phyloP scores from a whole-genome alignment of 768 basidiomycete species.

The Lyophyllum atratum region DNA sequence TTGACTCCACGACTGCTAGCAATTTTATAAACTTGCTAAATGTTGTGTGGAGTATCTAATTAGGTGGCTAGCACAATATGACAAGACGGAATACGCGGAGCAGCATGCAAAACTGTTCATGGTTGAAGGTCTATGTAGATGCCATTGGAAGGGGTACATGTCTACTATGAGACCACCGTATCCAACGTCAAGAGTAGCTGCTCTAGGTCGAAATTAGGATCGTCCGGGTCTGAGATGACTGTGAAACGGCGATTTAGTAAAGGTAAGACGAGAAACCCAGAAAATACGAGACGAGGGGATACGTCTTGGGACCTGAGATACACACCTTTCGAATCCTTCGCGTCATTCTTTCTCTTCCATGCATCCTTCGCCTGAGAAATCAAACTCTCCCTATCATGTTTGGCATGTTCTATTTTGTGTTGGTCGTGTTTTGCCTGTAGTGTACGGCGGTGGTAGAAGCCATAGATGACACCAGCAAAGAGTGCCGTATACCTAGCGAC shows the following conservation, averaged over 20 bases:
- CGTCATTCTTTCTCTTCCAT: slow-evolving; percentile 79
- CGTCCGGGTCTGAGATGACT: slow-evolving; percentile 94
- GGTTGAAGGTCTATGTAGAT: slow-evolving; percentile 16
- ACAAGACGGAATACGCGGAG: slow-evolving; percentile 8
- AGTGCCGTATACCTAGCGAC: slow-evolving; percentile 95
- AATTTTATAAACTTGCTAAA: not conserved
- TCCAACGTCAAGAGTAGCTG: slow-evolving; percentile 80
- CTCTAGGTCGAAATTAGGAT: slow-evolving; percentile 96
- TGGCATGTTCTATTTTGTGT: slow-evolving; percentile 71
- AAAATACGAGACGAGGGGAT: not conserved
- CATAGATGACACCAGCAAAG: slow-evolving; percentile 84
- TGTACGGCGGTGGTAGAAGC: slow-evolving; percentile 89
- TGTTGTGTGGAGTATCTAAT: not conserved
- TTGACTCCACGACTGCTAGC: too few species aligned
- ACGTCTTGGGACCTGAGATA: slow-evolving; percentile 12
- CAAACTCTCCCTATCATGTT: slow-evolving; percentile 73
- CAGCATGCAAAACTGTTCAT: slow-evolving; percentile 11
- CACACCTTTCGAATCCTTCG: slow-evolving; percentile 59
- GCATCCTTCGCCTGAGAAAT: slow-evolving; percentile 88
- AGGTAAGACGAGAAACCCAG: not conserved
- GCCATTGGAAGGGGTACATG: slow-evolving; percentile 15
- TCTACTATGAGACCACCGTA: slow-evolving; percentile 63
- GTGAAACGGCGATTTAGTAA: slow-evolving; percentile 15
- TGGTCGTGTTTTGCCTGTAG: slow-evolving; percentile 81
- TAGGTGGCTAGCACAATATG: slow-evolving; percentile 17